Percentiles rank a stretch among this genome's conserved stretches.
Evolutionary conservation across 352 stramenopile genomes (phyloP).

Genomic region (Phytophthora nicotianae): DNA sequence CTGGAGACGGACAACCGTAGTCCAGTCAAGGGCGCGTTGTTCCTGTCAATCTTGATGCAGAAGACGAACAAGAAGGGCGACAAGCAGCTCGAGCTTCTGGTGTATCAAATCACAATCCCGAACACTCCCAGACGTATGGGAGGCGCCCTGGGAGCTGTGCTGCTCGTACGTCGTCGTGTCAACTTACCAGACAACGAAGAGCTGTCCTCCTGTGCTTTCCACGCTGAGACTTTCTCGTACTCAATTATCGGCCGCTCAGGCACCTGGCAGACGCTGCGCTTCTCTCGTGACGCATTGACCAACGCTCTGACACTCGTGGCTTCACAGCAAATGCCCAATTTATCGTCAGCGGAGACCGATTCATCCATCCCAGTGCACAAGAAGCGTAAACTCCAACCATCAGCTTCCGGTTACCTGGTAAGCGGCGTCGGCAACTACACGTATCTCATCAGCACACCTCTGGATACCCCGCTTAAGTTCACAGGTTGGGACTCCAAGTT

Average conservation of each 20-base stretch:
- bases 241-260: conserved; percentile 66
- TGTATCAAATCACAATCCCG: conserved; percentile 56
- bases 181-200: conserved; percentile 33
- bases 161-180: conserved; percentile 43
- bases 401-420: conserved; percentile 37
- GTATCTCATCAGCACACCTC: conserved; percentile 56
- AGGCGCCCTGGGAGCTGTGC: conserved; percentile 36
- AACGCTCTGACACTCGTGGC: conserved; percentile 46
- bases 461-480: conserved; percentile 46
- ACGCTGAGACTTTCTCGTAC: conserved; percentile 74
- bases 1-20: conserved; percentile 63
- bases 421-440: conserved; percentile 54
- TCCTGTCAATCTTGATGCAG: conserved; percentile 66
- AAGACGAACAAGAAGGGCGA: conserved; percentile 33
- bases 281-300: conserved; percentile 51
- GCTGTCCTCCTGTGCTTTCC: conserved; percentile 59
- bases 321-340: conserved; percentile 48
- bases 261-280: conserved; percentile 59
- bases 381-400: conserved; percentile 63
- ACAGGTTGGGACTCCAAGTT: conserved; percentile 80
- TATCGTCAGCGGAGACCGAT: conserved; percentile 31
- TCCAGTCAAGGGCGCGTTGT: conserved; percentile 60
- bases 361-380: conserved; percentile 48
- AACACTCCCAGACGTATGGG: conserved; percentile 39
- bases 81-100: conserved; percentile 51